phyloP scores from a whole-genome alignment of 768 basidiomycete genomes.

The Lactarius sanguifluus region DNA sequence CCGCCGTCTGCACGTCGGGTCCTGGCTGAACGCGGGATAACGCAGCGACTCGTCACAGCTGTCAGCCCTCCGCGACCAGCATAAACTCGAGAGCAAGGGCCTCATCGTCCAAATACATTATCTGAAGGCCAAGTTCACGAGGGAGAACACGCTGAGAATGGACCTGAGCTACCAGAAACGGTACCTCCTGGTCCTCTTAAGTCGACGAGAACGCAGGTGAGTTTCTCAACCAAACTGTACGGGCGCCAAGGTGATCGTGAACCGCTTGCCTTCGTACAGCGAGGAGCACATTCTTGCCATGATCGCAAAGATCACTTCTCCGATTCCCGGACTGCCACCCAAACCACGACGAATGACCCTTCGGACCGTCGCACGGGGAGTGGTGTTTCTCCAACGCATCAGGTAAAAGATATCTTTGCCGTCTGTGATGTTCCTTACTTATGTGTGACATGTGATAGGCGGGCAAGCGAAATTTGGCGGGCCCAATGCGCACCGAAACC shows the following conservation, averaged over 20 bases:
- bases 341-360: slow-evolving; percentile 49
- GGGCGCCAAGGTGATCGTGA: neutral
- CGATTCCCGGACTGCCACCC: slow-evolving; percentile 42
- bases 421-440: slow-evolving; percentile 13
- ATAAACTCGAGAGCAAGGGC: slow-evolving; percentile 87
- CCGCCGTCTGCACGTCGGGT: neutral
- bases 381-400: slow-evolving; percentile 64
- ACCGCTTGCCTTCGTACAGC: slow-evolving; percentile 38
- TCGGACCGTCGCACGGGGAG: slow-evolving; percentile 53
- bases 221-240: slow-evolving; percentile 19
- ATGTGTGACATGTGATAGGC: slow-evolving; percentile 42
- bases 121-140: slow-evolving; percentile 85
- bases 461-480: slow-evolving; percentile 62
- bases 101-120: slow-evolving; percentile 89
- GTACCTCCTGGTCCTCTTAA: slow-evolving; percentile 76
- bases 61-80: slow-evolving; percentile 56
- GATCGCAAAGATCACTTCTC: slow-evolving; percentile 75
- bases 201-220: slow-evolving; percentile 70
- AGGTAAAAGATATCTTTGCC: slow-evolving; percentile 46
- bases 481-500: slow-evolving; percentile 59
- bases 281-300: slow-evolving; percentile 72
- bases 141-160: slow-evolving; percentile 77
- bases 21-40: slow-evolving; percentile 7
- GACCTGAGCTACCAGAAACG: slow-evolving; percentile 84
- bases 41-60: slow-evolving; percentile 56